Base-by-base conservation (phyloP, 192 early-diverging fungal species). In the Linnemannia zychae region DNA sequence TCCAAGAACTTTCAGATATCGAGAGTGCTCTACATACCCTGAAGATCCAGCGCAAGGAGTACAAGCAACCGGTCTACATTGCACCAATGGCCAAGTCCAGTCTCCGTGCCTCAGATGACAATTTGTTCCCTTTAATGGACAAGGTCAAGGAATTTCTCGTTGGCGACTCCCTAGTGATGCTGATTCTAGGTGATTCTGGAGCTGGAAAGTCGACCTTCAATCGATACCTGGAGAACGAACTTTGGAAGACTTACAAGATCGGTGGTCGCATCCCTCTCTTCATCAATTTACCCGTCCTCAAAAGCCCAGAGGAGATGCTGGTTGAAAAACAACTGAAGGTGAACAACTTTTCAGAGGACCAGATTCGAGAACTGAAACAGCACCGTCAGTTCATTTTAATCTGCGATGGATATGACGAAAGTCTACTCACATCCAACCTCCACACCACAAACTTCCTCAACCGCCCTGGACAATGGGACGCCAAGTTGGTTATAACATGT, bases 341-440 rank as follows among this genome's bases (percentile, higher is more conserved):
- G 6, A 7, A 6, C 28, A 34, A 33, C 20, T 67, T 67, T 33
- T 16, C n/a, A 15, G 66, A 24, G 4, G 28, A 33, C 3, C 28
- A 67, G 33, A 67, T 67, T 6, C 66, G 31, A 24, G 66, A 67
- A 31, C 33, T 67, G 24, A 67, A 67, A 31, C 13, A 17, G n/a
- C n/a, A 3, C 13, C 24, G 66, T 33, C 66, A 33, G 31, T n/a
- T 67, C 33, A 31, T 67, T 3, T 34, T 67, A 4, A 67, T 67
- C 24, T 67, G 66, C 33, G 66, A 67, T 67, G 66, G 66, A 13
- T 67, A 67, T 31, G 66, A 67, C 13, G 66, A 67, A 31, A 33
- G 66, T 31, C 66, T 6, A 5, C 12, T 7, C 13, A 33, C 28
- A 7, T 16, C 31, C 66, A 22, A 67, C 33, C 66, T 67, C 2